These are phyloP conservation scores for Exserohilum rostratum DNA, from an alignment of 2,329 filamentous ascomycete species.

Conservation along the genomic window DNA sequence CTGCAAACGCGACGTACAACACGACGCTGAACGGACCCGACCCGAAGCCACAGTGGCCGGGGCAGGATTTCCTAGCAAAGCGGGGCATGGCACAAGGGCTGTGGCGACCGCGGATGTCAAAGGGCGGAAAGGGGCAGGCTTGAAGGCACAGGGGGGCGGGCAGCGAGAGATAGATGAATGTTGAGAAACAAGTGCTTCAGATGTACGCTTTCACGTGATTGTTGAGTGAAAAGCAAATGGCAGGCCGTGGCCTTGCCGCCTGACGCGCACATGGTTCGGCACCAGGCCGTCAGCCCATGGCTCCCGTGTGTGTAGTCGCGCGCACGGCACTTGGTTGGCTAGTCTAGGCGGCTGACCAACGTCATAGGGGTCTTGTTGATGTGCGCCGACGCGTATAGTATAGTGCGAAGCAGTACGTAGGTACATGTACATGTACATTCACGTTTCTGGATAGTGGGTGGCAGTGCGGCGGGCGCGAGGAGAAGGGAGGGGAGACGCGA, in stretches of 20 bases:
- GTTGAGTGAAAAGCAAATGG: conserved; percentile 2
- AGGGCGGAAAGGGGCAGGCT: neutral
- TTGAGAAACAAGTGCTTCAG: no score
- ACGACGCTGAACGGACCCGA: conserved; percentile 52
- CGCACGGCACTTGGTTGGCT: conserved; percentile 4
- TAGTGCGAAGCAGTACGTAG: no score
- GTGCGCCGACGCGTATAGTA: no score
- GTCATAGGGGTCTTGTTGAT: conserved; percentile 5
- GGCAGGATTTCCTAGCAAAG: conserved; percentile 17
- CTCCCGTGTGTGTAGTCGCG: no score
- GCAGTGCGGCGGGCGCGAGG: no score
- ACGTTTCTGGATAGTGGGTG: no score
- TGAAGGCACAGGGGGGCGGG: neutral
- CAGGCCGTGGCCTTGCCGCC: no score
- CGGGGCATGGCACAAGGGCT: conserved; percentile 18
- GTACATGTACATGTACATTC: neutral
- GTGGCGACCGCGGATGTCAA: conserved; percentile 15
- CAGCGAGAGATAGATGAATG: neutral
- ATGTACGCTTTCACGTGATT: no score
- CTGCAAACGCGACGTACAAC: conserved; percentile 57
- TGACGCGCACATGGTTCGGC: no score
- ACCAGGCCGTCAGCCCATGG: no score
- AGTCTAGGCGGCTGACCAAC: conserved; percentile 1
- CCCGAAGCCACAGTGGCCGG: conserved; percentile 20
- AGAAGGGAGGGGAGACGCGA: no score